These are phyloP conservation scores for Globisporangium paroecandrum DNA, from an alignment of 352 stramenopile genomes.

Conservation along the genomic window DNA sequence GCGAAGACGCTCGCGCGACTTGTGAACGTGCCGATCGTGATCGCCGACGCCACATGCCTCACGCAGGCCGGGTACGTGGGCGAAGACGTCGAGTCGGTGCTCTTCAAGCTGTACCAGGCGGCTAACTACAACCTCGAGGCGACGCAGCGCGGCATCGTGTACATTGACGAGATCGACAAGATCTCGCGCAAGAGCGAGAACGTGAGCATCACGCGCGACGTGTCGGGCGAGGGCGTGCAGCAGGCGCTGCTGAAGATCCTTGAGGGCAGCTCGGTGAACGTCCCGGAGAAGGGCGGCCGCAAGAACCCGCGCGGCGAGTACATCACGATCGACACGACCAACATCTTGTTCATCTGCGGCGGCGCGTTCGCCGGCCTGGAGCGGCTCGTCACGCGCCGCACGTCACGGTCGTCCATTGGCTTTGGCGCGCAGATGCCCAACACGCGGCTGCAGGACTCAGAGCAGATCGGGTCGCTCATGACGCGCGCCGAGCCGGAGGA, in stretches of 20 bases:
- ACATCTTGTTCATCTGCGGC: slow-evolving; percentile 99
- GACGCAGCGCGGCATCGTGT: slow-evolving; percentile 96
- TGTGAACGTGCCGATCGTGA: slow-evolving; percentile 96
- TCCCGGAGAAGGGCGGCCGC: slow-evolving; percentile 95
- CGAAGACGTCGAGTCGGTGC: slow-evolving; percentile 97
- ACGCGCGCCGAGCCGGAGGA: slow-evolving; percentile 94
- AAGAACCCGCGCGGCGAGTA: slow-evolving; percentile 97
- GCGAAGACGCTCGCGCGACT: slow-evolving; percentile 95
- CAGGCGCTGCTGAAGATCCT: slow-evolving; percentile 99
- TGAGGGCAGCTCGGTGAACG: slow-evolving; percentile 96
- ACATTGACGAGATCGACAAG: slow-evolving; percentile 99
- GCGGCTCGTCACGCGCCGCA: slow-evolving; percentile 92
- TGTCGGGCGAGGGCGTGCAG: slow-evolving; percentile 97
- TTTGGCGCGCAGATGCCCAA: slow-evolving; percentile 95
- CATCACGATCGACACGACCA: slow-evolving; percentile 98
- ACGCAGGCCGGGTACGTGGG: slow-evolving; percentile 98
- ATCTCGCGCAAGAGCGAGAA: slow-evolving; percentile 90
- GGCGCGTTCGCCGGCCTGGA: slow-evolving; percentile 97
- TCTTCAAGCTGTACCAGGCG: slow-evolving; percentile 97
- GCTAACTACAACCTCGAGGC: slow-evolving; percentile 95
- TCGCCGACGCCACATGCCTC: slow-evolving; percentile 96
- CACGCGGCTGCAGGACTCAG: slow-evolving; percentile 58
- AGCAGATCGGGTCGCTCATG: slow-evolving; percentile 91
- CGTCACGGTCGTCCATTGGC: slow-evolving; percentile 93
- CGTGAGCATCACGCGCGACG: slow-evolving; percentile 95